Conservation (phyloP, 2,329 filamentous ascomycete genomes). For the Orbilia quercus region DNA sequence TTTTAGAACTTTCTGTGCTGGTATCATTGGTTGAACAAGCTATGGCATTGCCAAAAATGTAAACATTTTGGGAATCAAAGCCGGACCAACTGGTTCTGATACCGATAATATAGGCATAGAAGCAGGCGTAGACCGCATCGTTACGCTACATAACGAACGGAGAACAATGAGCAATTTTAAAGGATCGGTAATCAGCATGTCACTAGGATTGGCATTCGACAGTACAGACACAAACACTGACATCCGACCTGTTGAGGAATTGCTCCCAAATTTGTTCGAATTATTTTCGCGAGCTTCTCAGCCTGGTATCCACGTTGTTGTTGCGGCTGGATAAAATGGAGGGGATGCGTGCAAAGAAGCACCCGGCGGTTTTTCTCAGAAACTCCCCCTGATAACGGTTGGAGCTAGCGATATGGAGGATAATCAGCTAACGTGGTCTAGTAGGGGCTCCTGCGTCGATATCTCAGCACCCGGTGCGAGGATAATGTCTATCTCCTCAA, state of each 20-base stretch:
- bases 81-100: conserved; percentile 64
- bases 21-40: neutral
- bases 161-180: conserved; percentile 55
- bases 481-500: neutral
- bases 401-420: conserved; percentile 17
- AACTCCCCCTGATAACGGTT: conserved; percentile 12
- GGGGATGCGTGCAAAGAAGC: conserved; percentile 12
- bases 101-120: conserved; percentile 57
- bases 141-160: conserved; percentile 64
- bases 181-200: conserved; percentile 30
- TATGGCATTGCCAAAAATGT: conserved; percentile 13
- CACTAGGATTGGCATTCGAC: neutral
- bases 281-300: neutral
- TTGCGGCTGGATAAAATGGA: conserved; percentile 6
- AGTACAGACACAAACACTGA: no score
- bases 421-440: conserved; percentile 3
- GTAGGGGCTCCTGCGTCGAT: conserved; percentile 24
- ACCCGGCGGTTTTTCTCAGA: conserved; percentile 10
- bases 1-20: conserved; percentile 18
- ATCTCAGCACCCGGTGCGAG: conserved; percentile 39
- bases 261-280: neutral
- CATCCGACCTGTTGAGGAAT: neutral
- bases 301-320: conserved; percentile 23
- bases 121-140: conserved; percentile 64
- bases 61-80: conserved; percentile 30